Percentiles rank a stretch among this genome's conserved stretches.
phyloP scores from a whole-genome alignment of 495 filamentous ascomycete species.

The Staphylotrichum tortipilum region DNA sequence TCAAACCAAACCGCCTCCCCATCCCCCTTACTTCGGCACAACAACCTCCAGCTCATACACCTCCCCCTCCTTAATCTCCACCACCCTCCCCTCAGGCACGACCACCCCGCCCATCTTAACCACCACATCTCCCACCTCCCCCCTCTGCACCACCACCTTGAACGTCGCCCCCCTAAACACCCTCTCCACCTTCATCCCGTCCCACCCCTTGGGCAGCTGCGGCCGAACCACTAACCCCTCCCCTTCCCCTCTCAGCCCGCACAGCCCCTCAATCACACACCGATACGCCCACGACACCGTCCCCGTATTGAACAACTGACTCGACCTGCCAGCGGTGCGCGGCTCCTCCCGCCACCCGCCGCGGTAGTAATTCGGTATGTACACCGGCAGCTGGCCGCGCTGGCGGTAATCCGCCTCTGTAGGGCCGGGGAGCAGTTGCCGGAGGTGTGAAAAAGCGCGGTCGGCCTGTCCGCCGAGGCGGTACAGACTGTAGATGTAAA shows the following conservation, averaged over 20 bases:
- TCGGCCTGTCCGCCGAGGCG: constrained; percentile 39
- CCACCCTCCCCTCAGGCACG: constrained; percentile 32
- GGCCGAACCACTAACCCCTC: constrained; percentile 39
- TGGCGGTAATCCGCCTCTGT: constrained; percentile 42
- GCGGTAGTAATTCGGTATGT: constrained; percentile 51
- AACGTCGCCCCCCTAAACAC: constrained; percentile 45
- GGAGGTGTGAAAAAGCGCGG: constrained; percentile 40
- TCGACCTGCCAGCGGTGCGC: constrained; percentile 45
- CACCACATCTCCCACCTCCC: constrained; percentile 34
- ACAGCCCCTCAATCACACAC: constrained; percentile 45
- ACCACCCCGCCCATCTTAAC: constrained; percentile 27
- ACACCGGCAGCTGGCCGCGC: constrained; percentile 47
- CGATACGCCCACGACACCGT: constrained; percentile 49
- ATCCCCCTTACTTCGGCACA: constrained; percentile 22
- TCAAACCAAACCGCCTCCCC: not conserved
- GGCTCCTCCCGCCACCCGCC: constrained; percentile 43
- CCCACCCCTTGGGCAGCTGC: constrained; percentile 43
- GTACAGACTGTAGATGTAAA: constrained; percentile 46
- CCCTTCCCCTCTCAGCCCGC: constrained; percentile 41
- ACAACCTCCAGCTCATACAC: constrained; percentile 35
- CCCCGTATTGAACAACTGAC: constrained; percentile 50
- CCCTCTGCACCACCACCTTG: constrained; percentile 35
- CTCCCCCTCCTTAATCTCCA: constrained; percentile 28
- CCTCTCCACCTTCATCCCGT: constrained; percentile 39
- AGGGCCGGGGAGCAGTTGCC: constrained; percentile 47